Conservation (phyloP, 805 yeast genomes). For the Candida tammaniensis region DNA sequence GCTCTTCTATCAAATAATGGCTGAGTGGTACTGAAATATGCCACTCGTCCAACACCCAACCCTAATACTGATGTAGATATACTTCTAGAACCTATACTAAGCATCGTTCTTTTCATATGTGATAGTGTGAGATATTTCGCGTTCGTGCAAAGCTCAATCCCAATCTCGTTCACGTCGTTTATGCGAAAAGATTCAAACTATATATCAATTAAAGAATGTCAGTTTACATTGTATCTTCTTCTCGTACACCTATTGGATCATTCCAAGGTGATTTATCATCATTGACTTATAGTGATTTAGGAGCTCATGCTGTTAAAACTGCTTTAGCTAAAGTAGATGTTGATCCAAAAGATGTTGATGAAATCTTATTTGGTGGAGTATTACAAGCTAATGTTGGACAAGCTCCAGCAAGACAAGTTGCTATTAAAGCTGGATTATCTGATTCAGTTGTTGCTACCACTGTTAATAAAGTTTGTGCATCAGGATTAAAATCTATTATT, state of each 20-base stretch:
- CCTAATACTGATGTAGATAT: no score
- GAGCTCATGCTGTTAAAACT: constrained; percentile 87
- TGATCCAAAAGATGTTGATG: constrained; percentile 77
- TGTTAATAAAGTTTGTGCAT: constrained; percentile 95
- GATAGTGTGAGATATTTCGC: no score
- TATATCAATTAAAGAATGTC: constrained; percentile 6
- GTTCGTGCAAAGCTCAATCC: no score
- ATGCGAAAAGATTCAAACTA: neutral
- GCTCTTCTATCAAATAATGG: constrained; percentile 9
- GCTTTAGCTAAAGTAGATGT: constrained; percentile 79
- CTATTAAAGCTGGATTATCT: constrained; percentile 82
- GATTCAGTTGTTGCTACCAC: constrained; percentile 82
- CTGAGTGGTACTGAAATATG: constrained; percentile 1
- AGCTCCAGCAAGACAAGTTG: constrained; percentile 98
- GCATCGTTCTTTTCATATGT: neutral
- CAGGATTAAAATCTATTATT: constrained; percentile 90
- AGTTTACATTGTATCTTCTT: constrained; percentile 86
- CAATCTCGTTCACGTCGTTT: neutral
- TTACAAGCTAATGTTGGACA: constrained; percentile 93
- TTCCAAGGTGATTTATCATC: constrained; percentile 83
- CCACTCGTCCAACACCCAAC: no score
- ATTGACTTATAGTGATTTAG: constrained; percentile 78
- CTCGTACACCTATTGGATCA: constrained; percentile 96
- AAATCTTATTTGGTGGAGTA: constrained; percentile 90
- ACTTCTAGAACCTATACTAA: neutral